Percentiles rank a stretch among this genome's conserved stretches.
Conservation (phyloP, 2,329 filamentous ascomycete genomes). For the Tolypocladium tropicale region DNA sequence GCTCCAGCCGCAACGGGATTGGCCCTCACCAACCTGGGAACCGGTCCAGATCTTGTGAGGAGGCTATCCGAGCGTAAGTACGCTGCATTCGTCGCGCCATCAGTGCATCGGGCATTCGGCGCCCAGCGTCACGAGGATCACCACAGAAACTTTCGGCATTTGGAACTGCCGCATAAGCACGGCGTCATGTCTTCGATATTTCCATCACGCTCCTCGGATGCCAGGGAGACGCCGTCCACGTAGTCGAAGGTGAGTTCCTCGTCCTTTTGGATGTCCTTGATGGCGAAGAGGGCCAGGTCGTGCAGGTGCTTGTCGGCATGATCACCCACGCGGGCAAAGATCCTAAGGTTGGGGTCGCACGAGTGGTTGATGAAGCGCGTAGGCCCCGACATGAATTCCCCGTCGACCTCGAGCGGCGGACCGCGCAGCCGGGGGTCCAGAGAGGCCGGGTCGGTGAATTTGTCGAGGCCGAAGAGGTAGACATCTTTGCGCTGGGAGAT, state of each 20-base stretch:
- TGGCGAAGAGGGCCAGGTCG: conserved; percentile 67
- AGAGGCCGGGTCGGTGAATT: conserved; percentile 54
- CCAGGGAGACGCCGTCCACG: conserved; percentile 50
- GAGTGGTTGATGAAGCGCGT: conserved; percentile 78
- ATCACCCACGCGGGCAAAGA: conserved; percentile 71
- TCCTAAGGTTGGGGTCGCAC: conserved; percentile 68
- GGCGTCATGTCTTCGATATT: conserved; percentile 41
- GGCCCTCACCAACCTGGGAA: neutral
- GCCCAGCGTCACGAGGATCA: conserved; percentile 14
- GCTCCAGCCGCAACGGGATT: neutral
- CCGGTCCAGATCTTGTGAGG: neutral
- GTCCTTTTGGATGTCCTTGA: conserved; percentile 50
- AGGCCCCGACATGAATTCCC: conserved; percentile 68
- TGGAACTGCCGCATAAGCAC: conserved; percentile 53
- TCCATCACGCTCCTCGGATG: conserved; percentile 30
- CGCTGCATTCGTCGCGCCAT: neutral
- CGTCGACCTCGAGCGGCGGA: conserved; percentile 52
- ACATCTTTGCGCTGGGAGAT: conserved; percentile 57
- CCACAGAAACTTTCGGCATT: conserved; percentile 64
- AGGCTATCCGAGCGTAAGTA: neutral
- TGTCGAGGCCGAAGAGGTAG: conserved; percentile 75
- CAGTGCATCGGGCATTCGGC: neutral
- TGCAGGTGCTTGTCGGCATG: conserved; percentile 66
- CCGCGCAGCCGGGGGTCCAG: conserved; percentile 45
- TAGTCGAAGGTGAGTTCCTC: conserved; percentile 77